Base-by-base conservation (phyloP, 768 basidiomycete species). In the Tulasnella sp. region DNA sequence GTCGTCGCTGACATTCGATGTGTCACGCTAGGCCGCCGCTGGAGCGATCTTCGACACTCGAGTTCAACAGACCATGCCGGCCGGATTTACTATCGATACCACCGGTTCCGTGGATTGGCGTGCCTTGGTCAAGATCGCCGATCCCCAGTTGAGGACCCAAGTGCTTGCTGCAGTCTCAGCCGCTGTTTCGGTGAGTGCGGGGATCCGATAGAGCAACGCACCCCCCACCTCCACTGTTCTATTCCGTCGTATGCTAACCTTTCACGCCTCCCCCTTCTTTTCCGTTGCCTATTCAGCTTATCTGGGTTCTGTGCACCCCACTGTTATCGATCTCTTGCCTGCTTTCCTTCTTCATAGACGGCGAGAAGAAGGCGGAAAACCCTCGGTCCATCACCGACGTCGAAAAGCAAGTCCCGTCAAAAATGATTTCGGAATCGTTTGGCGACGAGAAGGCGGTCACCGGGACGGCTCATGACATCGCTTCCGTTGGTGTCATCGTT, bases 241-340 rank as follows among this genome's bases (percentile, higher is more conserved):
- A 35, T 74, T 70, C 75, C 16, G 3, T 73, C 68, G 76, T 69
- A 73, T 91, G 90, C 85, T 83, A 71, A 84, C 1, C 37, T 73
- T 59, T 52, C 22, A 36, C 62, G 26, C 4, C 39, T n/a, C 36
- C 26, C n/a, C 37, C 11, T 35, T 62, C 26, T 36, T 17, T 12
- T 62, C 64, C 29, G n/a, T 64, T 67, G 36, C 37, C 39, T 34
- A 4, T 41, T 22, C 42, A 75, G 74, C 37, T 67, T 63, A 72
- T 92, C 72, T 92, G 91, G 91, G 84, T 85, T 17, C 84, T 89
- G 39, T 92, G 90, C 78, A 81, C 86, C 44, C 90, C 91, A 63
- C 62, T 72, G 62, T 62, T 64, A 34, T 37, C 29, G 62, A 39
- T 72, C 39, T 72, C 71, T 59, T 64, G 59, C 62, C 52, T 72